phyloP scores from a whole-genome alignment of 208 protist genomes.

The Strigomonas culicis region DNA sequence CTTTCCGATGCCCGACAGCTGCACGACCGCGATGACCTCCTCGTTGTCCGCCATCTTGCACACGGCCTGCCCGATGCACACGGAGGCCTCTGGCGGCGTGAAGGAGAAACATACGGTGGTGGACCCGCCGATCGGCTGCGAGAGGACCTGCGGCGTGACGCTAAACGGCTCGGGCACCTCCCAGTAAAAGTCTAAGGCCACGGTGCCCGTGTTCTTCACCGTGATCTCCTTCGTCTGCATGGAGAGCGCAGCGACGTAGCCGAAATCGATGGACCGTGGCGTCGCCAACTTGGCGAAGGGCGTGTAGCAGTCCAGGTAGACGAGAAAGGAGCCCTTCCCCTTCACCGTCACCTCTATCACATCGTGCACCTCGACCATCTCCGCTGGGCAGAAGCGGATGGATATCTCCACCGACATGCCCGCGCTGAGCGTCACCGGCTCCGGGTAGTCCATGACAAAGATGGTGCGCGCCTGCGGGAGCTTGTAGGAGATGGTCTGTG shows the following conservation, averaged over 20 bases:
- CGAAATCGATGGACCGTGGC: conserved; percentile 81
- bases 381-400: conserved; percentile 69
- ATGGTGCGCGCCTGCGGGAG: conserved; percentile 63
- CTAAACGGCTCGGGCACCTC: conserved; percentile 67
- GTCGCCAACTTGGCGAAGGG: conserved; percentile 57
- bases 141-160: conserved; percentile 47
- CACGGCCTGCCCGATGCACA: conserved; percentile 73
- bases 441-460: conserved; percentile 88
- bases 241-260: conserved; percentile 67
- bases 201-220: conserved; percentile 78
- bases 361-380: conserved; percentile 76
- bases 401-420: conserved; percentile 77
- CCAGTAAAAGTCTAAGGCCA: conserved; percentile 78
- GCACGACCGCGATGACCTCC: conserved; percentile 49
- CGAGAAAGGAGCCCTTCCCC: conserved; percentile 68
- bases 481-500: conserved; percentile 76
- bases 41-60: conserved; percentile 56
- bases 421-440: conserved; percentile 71
- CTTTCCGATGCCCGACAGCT: conserved; percentile 90
- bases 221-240: conserved; percentile 48
- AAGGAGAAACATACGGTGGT: conserved; percentile 54
- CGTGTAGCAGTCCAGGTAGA: conserved; percentile 77
- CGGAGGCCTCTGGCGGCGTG: conserved; percentile 68
- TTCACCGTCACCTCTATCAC: conserved; percentile 73
- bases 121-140: conserved; percentile 41